Evolutionary conservation across 2,329 filamentous ascomycete genomes (phyloP).

Genomic region (Metarhizium sp.): DNA sequence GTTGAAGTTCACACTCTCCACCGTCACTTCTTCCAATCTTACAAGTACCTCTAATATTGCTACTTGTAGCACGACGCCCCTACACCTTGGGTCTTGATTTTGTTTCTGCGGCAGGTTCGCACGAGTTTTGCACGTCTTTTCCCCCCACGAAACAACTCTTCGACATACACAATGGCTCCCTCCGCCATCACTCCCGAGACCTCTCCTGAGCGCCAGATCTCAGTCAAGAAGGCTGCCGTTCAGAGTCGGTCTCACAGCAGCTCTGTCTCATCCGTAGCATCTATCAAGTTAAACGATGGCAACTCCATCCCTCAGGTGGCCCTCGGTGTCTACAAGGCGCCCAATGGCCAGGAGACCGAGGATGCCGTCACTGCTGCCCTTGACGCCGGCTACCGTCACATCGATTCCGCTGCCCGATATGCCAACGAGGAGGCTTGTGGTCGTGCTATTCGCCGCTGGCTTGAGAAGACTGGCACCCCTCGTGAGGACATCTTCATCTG

Average conservation of each 20-base stretch:
- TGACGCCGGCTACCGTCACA: slow-evolving; percentile 43
- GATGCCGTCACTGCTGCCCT: slow-evolving; percentile 52
- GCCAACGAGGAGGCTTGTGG: slow-evolving; percentile 62
- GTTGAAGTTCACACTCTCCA: neutral
- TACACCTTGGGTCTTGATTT: neutral
- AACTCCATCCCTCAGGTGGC: slow-evolving; percentile 52
- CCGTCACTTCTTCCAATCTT: neutral
- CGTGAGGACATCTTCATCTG: slow-evolving; percentile 60
- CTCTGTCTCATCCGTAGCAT: slow-evolving; percentile 16
- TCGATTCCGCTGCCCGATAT: slow-evolving; percentile 49
- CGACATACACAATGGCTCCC: slow-evolving; percentile 22
- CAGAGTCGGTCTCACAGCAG: slow-evolving; percentile 15
- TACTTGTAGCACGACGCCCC: neutral
- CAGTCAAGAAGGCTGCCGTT: slow-evolving; percentile 17
- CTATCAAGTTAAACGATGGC: slow-evolving; percentile 62
- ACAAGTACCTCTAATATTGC: neutral
- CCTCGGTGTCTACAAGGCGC: slow-evolving; percentile 37
- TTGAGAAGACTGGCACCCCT: slow-evolving; percentile 51
- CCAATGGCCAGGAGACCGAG: slow-evolving; percentile 46
- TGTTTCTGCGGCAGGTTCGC: neutral
- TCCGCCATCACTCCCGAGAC: slow-evolving; percentile 24
- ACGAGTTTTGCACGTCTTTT: neutral
- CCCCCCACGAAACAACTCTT: neutral
- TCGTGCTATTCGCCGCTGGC: slow-evolving; percentile 59
- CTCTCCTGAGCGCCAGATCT: slow-evolving; percentile 21